phyloP scores from a whole-genome alignment of 1,284 basidiomycete genomes.

The Amylostereum chailletii region DNA sequence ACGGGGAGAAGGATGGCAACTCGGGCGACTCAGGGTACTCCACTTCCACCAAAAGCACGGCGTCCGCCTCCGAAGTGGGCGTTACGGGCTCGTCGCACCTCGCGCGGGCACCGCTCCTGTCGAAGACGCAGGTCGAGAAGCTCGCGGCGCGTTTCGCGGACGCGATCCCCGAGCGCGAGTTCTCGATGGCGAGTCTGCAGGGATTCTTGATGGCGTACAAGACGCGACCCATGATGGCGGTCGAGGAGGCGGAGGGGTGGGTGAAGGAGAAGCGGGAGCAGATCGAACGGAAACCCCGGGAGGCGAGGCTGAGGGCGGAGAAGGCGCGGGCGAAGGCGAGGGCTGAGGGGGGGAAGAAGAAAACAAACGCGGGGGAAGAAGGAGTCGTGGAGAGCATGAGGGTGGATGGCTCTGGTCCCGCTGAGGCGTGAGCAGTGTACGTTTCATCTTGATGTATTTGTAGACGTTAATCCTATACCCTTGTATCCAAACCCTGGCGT shows the following conservation, averaged over 20 bases:
- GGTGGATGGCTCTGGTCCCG: too few species aligned
- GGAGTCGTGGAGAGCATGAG: not conserved
- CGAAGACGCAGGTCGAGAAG: conserved; percentile 21
- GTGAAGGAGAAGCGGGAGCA: conserved; percentile 17
- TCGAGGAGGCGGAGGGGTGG: conserved; percentile 23
- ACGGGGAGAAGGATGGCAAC: conserved; percentile 8
- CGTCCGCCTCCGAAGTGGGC: conserved; percentile 13
- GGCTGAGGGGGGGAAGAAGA: not conserved
- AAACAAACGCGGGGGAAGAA: not conserved
- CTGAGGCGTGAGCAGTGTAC: too few species aligned
- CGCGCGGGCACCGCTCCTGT: conserved; percentile 23
- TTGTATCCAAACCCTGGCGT: too few species aligned
- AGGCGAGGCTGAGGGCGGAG: not conserved
- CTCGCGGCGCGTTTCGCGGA: conserved; percentile 54
- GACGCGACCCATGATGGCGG: conserved; percentile 47
- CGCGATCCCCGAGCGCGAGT: conserved; percentile 50
- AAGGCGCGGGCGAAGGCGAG: not conserved
- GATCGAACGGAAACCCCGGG: conserved; percentile 10
- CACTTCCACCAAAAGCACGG: conserved; percentile 5
- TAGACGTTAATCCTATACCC: too few species aligned
- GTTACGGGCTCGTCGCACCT: conserved; percentile 18
- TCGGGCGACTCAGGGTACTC: conserved; percentile 13
- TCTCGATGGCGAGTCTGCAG: conserved; percentile 70
- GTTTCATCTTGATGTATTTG: too few species aligned
- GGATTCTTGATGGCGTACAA: conserved; percentile 72